Conservation (phyloP, 2,329 filamentous ascomycete species). For the Hortaea werneckii region DNA sequence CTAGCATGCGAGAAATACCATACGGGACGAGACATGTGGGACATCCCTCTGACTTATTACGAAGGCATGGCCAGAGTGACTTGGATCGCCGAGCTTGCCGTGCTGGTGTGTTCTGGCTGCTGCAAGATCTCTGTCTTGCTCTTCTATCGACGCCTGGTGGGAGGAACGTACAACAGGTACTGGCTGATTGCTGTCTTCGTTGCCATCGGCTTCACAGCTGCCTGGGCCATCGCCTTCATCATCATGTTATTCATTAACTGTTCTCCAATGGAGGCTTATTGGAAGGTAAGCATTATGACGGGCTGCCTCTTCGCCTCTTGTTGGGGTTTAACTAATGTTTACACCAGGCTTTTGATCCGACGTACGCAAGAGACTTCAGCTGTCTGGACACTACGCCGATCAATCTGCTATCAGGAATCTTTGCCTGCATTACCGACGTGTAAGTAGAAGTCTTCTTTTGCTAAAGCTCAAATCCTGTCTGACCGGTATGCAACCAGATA, state of each 20-base stretch:
- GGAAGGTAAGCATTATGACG: conserved; percentile 1
- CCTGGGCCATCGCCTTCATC: conserved; percentile 8
- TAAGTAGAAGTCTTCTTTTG: conserved; percentile 14
- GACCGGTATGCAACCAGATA: conserved; percentile 8
- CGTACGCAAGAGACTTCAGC: conserved; percentile 13
- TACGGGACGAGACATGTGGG: conserved; percentile 9
- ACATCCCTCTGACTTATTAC: conserved; percentile 3
- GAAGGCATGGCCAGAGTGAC: not conserved
- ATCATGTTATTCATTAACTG: conserved; percentile 9
- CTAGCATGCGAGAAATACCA: not conserved
- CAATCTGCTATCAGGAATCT: conserved; percentile 12
- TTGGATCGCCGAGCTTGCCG: conserved; percentile 3
- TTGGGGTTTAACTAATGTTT: too few species aligned
- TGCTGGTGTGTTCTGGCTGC: conserved; percentile 3
- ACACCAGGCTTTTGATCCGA: conserved; percentile 1
- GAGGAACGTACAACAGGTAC: conserved; percentile 12
- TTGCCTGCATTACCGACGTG: conserved; percentile 10
- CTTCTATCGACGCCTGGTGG: conserved; percentile 14
- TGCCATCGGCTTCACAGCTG: conserved; percentile 8
- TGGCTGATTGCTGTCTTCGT: conserved; percentile 9
- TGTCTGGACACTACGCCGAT: conserved; percentile 20
- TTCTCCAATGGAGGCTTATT: conserved; percentile 11
- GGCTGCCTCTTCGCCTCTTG: too few species aligned
- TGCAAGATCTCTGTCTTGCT: conserved; percentile 16
- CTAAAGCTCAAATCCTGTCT: too few species aligned